Conservation (phyloP, 352 stramenopile genomes). For the Pythium rhizo-oryzae region DNA sequence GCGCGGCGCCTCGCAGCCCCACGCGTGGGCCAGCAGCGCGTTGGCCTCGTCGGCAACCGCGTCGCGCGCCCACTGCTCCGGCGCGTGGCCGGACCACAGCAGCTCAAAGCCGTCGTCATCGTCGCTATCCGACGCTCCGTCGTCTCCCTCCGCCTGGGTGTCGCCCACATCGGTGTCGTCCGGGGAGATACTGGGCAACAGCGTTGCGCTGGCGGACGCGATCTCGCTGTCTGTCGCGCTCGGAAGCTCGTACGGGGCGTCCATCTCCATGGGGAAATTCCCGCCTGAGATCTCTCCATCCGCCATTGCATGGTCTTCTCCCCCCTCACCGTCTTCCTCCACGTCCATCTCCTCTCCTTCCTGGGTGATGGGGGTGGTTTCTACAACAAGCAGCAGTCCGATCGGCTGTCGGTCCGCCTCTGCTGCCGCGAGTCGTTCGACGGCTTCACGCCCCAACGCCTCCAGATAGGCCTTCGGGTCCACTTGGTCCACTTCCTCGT, state of each 20-base stretch:
- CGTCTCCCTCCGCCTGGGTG: not conserved
- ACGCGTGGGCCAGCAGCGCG: conserved; percentile 54
- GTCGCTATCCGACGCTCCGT: not conserved
- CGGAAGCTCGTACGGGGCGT: not conserved
- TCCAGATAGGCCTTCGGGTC: conserved; percentile 66
- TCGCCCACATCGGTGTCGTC: not conserved
- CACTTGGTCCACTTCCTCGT: conserved; percentile 58
- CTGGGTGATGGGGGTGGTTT: not conserved
- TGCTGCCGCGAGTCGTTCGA: not conserved
- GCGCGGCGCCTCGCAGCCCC: conserved; percentile 43
- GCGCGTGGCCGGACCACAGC: conserved; percentile 7
- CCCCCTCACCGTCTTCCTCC: not conserved
- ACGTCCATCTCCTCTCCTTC: not conserved
- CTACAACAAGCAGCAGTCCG: not conserved
- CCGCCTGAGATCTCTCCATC: not conserved
- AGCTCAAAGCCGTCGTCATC: conserved; percentile 10
- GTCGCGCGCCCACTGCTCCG: conserved; percentile 17
- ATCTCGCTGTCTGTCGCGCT: not conserved
- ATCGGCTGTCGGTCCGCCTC: not conserved
- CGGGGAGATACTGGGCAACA: not conserved
- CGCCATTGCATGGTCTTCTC: too few species aligned
- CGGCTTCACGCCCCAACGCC: conserved; percentile 42
- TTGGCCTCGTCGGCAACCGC: conserved; percentile 45
- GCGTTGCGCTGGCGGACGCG: not conserved
- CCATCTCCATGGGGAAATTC: not conserved